These are phyloP conservation scores for Pichia phayaonensis DNA, from an alignment of 805 yeast genomes.

Conservation along the genomic window DNA sequence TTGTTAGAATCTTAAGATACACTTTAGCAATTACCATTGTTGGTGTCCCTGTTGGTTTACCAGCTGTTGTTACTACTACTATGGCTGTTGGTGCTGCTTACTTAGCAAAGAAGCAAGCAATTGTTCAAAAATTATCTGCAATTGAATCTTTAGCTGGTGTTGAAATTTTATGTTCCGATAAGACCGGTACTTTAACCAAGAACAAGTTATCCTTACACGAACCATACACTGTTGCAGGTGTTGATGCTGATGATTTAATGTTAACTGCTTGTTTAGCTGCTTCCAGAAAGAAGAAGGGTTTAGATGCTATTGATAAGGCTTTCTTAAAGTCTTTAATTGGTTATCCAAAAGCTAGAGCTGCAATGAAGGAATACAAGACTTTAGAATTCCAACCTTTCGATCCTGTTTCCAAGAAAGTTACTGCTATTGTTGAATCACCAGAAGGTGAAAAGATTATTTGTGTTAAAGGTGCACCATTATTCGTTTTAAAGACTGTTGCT, in stretches of 20 bases:
- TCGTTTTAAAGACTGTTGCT: slow-evolving; percentile 93
- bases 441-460: slow-evolving; percentile 91
- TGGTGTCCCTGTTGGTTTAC: slow-evolving; percentile 98
- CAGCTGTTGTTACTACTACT: slow-evolving; percentile 97
- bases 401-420: slow-evolving; percentile 95
- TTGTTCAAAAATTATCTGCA: slow-evolving; percentile 94
- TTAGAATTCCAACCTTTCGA: slow-evolving; percentile 95
- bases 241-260: slow-evolving; percentile 92
- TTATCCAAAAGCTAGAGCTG: slow-evolving; percentile 90
- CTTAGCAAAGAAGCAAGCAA: slow-evolving; percentile 94
- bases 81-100: slow-evolving; percentile 99
- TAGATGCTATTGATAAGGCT: slow-evolving; percentile 96
- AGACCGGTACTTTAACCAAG: slow-evolving; percentile 97
- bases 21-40: slow-evolving; percentile 92
- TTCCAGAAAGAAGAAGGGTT: slow-evolving; percentile 96
- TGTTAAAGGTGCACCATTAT: slow-evolving; percentile 97
- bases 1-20: slow-evolving; percentile 84
- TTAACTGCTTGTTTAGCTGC: slow-evolving; percentile 97
- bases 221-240: slow-evolving; percentile 97
- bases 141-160: slow-evolving; percentile 97
- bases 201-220: slow-evolving; percentile 93
- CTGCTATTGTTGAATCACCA: slow-evolving; percentile 92
- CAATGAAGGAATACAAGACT: slow-evolving; percentile 90
- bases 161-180: slow-evolving; percentile 95
- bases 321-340: slow-evolving; percentile 81